phyloP scores from a whole-genome alignment of 1,284 basidiomycete species.

The Cryptococcus sp. region DNA sequence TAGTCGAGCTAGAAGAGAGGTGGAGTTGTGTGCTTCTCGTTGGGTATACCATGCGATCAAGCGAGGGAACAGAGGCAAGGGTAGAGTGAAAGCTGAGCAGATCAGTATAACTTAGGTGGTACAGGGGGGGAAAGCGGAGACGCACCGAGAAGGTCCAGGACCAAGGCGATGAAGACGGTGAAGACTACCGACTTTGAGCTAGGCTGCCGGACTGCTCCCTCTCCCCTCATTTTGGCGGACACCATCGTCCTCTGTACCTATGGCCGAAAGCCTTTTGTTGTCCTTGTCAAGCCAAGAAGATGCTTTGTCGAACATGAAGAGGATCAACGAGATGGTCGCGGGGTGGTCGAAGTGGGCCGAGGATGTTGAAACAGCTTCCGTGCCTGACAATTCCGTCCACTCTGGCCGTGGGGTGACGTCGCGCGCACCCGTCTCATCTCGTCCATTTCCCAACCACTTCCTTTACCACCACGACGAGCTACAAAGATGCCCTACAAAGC shows the following conservation, averaged over 20 bases:
- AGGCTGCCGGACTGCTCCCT: neutral
- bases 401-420: too few relatives aligned
- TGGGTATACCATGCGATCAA: slow-evolving; percentile 68
- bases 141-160: slow-evolving; percentile 75
- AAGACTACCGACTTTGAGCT: slow-evolving; percentile 50
- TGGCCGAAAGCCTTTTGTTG: too few relatives aligned
- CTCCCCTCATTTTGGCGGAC: too few relatives aligned
- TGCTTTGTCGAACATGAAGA: too few relatives aligned
- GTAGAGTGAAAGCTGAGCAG: slow-evolving; percentile 75
- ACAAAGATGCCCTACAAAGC: slow-evolving; percentile 36
- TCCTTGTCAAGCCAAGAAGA: too few relatives aligned
- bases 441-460: neutral
- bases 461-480: neutral
- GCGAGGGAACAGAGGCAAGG: slow-evolving; percentile 83
- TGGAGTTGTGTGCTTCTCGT: slow-evolving; percentile 34
- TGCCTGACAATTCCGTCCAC: too few relatives aligned
- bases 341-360: too few relatives aligned
- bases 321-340: too few relatives aligned
- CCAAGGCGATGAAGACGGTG: slow-evolving; percentile 73
- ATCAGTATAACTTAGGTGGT: neutral
- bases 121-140: too few relatives aligned
- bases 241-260: too few relatives aligned
- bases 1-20: slow-evolving; percentile 64
- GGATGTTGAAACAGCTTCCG: too few relatives aligned
- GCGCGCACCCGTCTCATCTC: too few relatives aligned